These are phyloP conservation scores for Wickerhamomyces strasburgensis DNA, from an alignment of 805 yeast species.

Conservation along the genomic window DNA sequence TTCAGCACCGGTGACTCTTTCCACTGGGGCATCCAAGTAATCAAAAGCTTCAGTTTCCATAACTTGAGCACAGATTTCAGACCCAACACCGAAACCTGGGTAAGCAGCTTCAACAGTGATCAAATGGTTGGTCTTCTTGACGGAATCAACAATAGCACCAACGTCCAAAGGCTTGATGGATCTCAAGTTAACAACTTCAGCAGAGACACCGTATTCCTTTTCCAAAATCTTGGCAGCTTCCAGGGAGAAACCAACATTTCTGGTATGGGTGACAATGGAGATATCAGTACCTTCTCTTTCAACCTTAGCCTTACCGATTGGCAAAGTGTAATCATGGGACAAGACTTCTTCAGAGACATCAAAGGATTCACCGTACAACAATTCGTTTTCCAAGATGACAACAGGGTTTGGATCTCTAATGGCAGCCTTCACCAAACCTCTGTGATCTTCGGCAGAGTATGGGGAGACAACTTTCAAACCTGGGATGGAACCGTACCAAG, in stretches of 20 bases:
- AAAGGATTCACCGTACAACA: conserved; percentile 87
- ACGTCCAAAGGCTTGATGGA: conserved; percentile 95
- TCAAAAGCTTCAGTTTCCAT: conserved; percentile 99
- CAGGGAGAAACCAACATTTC: conserved; percentile 81
- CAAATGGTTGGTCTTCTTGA: conserved; percentile 95
- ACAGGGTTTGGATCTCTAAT: conserved; percentile 99
- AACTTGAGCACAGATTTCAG: conserved; percentile 94
- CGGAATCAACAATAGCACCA: conserved; percentile 76
- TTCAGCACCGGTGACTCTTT: conserved; percentile 98
- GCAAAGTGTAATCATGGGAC: conserved; percentile 83
- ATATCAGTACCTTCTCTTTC: conserved; percentile 92
- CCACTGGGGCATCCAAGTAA: conserved; percentile 96
- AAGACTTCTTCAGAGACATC: conserved; percentile 85
- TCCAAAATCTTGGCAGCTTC: conserved; percentile 87
- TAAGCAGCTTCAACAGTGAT: conserved; percentile 95
- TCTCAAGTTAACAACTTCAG: conserved; percentile 93
- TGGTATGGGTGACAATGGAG: conserved; percentile 84
- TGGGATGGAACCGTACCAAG: conserved; percentile 98
- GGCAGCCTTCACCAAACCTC: conserved; percentile 93
- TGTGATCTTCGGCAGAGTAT: conserved; percentile 90
- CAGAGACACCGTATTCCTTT: conserved; percentile 80
- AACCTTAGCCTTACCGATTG: conserved; percentile 93
- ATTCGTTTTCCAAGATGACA: conserved; percentile 92
- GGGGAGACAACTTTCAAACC: conserved; percentile 97
- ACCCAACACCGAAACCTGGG: conserved; percentile 99